These are phyloP conservation scores for Hippophae gyantsensis DNA, from an alignment of 306 rosid genomes.

Conservation along the genomic window DNA sequence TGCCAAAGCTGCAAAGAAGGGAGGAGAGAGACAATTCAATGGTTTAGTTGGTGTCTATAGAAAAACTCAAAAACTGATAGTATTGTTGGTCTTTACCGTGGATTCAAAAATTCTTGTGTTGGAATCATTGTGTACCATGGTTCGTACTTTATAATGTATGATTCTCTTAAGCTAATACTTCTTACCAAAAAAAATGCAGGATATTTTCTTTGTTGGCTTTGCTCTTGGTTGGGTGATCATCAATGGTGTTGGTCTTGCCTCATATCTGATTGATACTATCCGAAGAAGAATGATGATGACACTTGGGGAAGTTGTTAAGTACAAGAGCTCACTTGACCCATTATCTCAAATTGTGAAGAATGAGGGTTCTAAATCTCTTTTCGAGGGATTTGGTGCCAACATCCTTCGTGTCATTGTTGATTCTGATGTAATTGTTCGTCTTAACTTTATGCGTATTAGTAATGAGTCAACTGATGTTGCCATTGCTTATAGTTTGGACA, in stretches of 20 bases:
- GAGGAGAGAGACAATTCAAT: constrained; percentile 7
- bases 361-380: constrained; percentile 63
- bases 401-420: constrained; percentile 70
- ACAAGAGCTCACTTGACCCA: constrained; percentile 59
- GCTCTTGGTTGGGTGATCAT: constrained; percentile 70
- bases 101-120: constrained; percentile 53
- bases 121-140: constrained; percentile 32
- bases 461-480: too few relatives aligned
- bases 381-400: constrained; percentile 79
- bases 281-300: constrained; percentile 97
- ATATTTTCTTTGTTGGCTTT: constrained; percentile 75
- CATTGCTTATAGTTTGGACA: too few relatives aligned
- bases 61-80: constrained; percentile 63
- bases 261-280: constrained; percentile 70
- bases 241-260: constrained; percentile 53
- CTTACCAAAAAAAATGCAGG: constrained; percentile 53
- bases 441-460: constrained; percentile 17
- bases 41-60: constrained; percentile 67
- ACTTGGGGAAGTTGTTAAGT: constrained; percentile 76
- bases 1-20: too few relatives aligned
- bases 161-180: constrained; percentile 62
- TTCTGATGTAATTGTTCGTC: constrained; percentile 71
- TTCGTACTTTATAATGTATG: constrained; percentile 70
- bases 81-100: constrained; percentile 79
- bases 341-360: constrained; percentile 59